Evolutionary conservation across 495 filamentous ascomycete species (phyloP).

Genomic region (Neurospora sp.): DNA sequence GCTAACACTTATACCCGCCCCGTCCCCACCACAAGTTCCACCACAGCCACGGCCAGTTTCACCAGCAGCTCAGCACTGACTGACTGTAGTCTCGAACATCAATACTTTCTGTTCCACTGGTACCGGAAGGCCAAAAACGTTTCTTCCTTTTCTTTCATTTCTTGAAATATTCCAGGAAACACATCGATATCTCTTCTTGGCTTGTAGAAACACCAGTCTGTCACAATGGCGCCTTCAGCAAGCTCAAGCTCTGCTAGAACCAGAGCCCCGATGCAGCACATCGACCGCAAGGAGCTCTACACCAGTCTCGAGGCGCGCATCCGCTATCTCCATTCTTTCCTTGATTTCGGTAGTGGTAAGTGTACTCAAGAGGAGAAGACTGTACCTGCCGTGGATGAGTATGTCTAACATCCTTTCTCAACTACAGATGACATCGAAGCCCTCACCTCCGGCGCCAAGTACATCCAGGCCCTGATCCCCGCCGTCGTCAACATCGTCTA

Average conservation of each 20-base stretch:
- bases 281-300: slow-evolving; percentile 60
- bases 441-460: slow-evolving; percentile 52
- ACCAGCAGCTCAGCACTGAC: background rate
- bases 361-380: background rate
- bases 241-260: background rate
- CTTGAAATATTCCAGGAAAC: background rate
- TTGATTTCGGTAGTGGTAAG: slow-evolving; percentile 61
- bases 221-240: slow-evolving; percentile 19
- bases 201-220: background rate
- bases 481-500: slow-evolving; percentile 69
- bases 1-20: background rate
- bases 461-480: slow-evolving; percentile 65
- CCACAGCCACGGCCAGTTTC: background rate
- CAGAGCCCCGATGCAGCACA: slow-evolving; percentile 40
- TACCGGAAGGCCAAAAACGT: background rate
- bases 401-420: background rate
- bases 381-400: background rate
- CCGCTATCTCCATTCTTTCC: slow-evolving; percentile 58
- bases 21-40: background rate
- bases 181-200: background rate
- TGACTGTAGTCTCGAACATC: background rate
- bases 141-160: background rate
- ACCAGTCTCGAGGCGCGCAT: slow-evolving; percentile 56
- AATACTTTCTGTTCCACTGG: background rate
- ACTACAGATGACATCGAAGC: slow-evolving; percentile 55